Evolutionary conservation across 306 rosid species (phyloP), one percentile per base, ranked within the genome.

Genomic region (Cicer bijugum): DNA sequence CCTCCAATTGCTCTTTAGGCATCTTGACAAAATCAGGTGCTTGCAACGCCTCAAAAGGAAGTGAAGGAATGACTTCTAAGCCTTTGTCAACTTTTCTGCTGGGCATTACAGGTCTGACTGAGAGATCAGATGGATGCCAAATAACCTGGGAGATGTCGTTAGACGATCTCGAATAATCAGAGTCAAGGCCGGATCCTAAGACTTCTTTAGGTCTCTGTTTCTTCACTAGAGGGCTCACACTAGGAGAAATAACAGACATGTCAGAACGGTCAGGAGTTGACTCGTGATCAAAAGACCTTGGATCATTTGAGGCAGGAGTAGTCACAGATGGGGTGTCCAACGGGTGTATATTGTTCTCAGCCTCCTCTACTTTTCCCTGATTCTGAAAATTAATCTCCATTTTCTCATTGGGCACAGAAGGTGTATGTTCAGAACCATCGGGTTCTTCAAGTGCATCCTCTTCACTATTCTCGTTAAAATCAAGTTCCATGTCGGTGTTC

Each of bases 41-140:
- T 66, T 82, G 89, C 74, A 91, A 69, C 45, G 91, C 93, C 84
- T 94, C 99, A 77, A 91, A 94, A 74, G 97, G 97, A 74, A 91
- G 97, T 57, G 96, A 86, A 76, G 93, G 90, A 62, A 82, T 78
- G 59, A 50, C 86, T 61, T 91, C 99, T 10, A 75, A 83, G 50
- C 67, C 45, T 91, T 89, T 91, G 79, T 94, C 99, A 82, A 84
- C 84, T 76, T 94, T 94, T 86, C 95, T 84, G 84, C 88, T 87
- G 3, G 97, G 99, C 99, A 94, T 94, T 71, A 94, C 99, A 43
- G 99, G 99, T 78, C 94, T 91, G 72, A 94, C 99, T 7, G 97
- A 91, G 67, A 91, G 95, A 90, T 94, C 99, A 46, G 96, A 83
- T 66, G 90, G 86, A 83, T 94, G 97, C 99, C 99, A 94, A 78